phyloP scores from a whole-genome alignment of 352 stramenopile genomes.

The Phytophthora sp. region DNA sequence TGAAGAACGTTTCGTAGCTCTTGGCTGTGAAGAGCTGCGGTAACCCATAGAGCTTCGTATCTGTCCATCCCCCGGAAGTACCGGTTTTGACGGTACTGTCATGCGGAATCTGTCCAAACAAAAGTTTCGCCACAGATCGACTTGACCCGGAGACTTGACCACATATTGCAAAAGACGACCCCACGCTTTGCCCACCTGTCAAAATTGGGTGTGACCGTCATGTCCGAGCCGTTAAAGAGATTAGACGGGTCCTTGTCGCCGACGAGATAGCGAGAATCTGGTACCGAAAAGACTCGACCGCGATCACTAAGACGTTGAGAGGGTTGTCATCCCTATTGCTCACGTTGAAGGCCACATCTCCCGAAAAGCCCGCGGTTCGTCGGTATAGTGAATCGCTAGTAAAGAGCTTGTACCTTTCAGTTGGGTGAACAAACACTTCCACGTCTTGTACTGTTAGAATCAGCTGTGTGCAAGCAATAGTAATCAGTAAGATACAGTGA shows the following conservation, averaged over 20 bases:
- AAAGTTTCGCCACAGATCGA: neutral
- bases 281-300: neutral
- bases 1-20: conserved; percentile 1
- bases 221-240: neutral
- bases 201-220: neutral
- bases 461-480: neutral
- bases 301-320: neutral
- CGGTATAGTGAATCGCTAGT: neutral
- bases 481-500: neutral
- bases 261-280: neutral
- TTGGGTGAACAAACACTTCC: neutral
- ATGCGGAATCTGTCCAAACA: neutral
- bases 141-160: neutral
- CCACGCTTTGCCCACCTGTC: neutral
- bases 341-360: neutral
- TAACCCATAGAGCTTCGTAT: neutral
- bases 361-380: neutral
- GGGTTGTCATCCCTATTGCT: neutral
- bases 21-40: neutral
- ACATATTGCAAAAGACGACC: neutral
- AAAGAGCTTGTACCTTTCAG: neutral
- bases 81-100: neutral
- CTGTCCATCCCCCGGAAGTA: neutral
- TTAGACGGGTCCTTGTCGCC: neutral
- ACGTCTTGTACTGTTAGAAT: too few species aligned